Evolutionary conservation across 169 alveolate genomes (phyloP), one percentile per base, ranked within the genome.

Genomic region (Eimeria sp.): DNA sequence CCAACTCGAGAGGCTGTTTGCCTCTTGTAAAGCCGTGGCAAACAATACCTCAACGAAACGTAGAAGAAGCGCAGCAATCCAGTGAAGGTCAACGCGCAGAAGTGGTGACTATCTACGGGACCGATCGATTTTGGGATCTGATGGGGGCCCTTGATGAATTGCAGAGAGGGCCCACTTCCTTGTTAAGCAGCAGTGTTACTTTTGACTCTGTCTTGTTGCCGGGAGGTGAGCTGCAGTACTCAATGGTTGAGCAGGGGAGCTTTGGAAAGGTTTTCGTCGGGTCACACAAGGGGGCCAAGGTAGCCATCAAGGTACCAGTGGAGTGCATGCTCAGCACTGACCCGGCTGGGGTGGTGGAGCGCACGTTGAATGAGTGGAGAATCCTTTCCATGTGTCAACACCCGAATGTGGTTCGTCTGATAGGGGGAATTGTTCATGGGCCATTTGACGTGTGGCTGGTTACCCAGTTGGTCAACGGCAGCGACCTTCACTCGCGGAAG

Each of bases 341-440:
- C 95, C 99, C 99, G 4, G 96, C 97, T 66, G 99, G 99, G 46
- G 98, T 98, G 80, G 95, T 98, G 91, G 98, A 98, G 58, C 96
- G 99, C 72, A 97, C 97, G 23, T 95, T 98, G 27, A 98, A 98
- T 52, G 99, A 98, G 83, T 98, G 99, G 99, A 97, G 97, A 83
- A 97, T 98, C 13, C 96, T 98, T 23, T 95, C 99, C 18, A 96
- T 89, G 95, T 82, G 95, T 43, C 77, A 85, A 23, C 96, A 82
- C 40, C 96, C 96, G n/a, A 77, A 77, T 13, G 68, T 94, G 27
- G 89, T 94, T 16, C 97, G 78, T 95, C 95, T 98, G 60, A 88
- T 97, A n/a, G 99, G 99, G 54, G 99, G 99, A 20, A 97, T 98
- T 13, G 97, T 98, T 30, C 98, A 98, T 60, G 99, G 99, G 33